Evolutionary conservation across 805 yeast genomes (phyloP).

Genomic region (Wickerhamomyces mucosus): DNA sequence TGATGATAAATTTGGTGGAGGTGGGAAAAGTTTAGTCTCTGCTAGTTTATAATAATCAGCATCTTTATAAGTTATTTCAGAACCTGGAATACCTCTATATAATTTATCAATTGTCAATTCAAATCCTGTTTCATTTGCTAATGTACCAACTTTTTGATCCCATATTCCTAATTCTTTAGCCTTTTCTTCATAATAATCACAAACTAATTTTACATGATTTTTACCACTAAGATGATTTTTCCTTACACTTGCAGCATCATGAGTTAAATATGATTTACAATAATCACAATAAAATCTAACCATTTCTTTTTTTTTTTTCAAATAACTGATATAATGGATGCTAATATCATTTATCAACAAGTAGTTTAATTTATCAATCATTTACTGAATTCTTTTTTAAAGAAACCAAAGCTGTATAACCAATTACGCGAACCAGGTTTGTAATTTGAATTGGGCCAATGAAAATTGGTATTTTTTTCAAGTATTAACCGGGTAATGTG

Average conservation of each 20-base stretch:
- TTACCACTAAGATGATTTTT: conserved; percentile 72
- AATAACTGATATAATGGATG: too few species aligned
- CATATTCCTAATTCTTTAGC: conserved; percentile 25
- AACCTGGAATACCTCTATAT: conserved; percentile 26
- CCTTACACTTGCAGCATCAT: conserved; percentile 80
- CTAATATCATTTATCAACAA: too few species aligned
- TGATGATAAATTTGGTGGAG: conserved; percentile 15
- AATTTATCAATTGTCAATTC: conserved; percentile 12
- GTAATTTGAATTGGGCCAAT: too few species aligned
- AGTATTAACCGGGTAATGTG: too few species aligned
- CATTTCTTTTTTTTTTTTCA: conserved; percentile 26
- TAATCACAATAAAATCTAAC: conserved; percentile 77
- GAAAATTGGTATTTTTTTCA: too few species aligned
- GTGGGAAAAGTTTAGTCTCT: conserved; percentile 14
- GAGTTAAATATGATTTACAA: conserved; percentile 75
- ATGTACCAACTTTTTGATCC: conserved; percentile 16
- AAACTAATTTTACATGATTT: conserved; percentile 61
- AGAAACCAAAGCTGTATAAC: too few species aligned
- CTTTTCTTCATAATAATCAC: conserved; percentile 58
- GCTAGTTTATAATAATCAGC: conserved; percentile 13
- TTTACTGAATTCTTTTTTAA: too few species aligned
- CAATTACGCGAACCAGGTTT: too few species aligned
- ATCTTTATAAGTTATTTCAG: not conserved
- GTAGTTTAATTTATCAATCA: not conserved
- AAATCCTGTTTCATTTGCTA: conserved; percentile 5